Conservation (phyloP, 2,329 filamentous ascomycete species). For the Leptographium wingfieldii region DNA sequence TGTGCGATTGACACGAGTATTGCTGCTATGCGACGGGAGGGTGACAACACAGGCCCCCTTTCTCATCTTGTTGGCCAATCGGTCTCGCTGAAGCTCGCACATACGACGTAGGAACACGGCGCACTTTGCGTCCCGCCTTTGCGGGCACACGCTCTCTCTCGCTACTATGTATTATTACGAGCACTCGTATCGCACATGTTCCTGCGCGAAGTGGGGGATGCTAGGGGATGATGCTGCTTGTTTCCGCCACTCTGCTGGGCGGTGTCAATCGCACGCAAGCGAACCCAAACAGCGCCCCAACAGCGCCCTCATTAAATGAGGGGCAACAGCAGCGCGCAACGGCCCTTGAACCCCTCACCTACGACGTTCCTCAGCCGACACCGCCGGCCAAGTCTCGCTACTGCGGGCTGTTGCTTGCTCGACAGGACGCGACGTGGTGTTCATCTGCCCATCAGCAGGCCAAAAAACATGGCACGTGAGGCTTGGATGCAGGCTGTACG, state of each 20-base stretch:
- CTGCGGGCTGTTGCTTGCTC: background rate
- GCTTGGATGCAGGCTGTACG: too few relatives aligned
- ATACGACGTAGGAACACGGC: background rate
- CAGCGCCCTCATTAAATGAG: background rate
- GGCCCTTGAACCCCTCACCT: background rate
- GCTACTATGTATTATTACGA: background rate
- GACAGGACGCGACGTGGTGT: background rate
- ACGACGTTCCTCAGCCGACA: background rate
- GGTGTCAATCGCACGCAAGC: background rate
- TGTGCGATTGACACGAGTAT: background rate
- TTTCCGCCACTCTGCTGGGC: background rate
- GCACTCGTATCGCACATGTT: background rate
- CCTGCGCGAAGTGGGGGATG: background rate
- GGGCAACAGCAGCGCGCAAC: conserved; percentile 1
- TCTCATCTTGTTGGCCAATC: background rate
- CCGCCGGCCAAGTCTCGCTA: background rate
- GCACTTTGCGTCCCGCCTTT: background rate
- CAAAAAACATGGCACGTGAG: background rate
- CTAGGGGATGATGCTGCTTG: background rate
- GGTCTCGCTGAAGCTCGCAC: background rate
- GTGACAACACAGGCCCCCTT: background rate
- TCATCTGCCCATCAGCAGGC: background rate
- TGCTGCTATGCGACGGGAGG: background rate
- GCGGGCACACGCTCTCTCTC: background rate
- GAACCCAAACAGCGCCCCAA: background rate